Evolutionary conservation across 148 eudicot genomes (phyloP), one percentile per base, ranked within the genome.

Genomic region (Bassia scoparia): DNA sequence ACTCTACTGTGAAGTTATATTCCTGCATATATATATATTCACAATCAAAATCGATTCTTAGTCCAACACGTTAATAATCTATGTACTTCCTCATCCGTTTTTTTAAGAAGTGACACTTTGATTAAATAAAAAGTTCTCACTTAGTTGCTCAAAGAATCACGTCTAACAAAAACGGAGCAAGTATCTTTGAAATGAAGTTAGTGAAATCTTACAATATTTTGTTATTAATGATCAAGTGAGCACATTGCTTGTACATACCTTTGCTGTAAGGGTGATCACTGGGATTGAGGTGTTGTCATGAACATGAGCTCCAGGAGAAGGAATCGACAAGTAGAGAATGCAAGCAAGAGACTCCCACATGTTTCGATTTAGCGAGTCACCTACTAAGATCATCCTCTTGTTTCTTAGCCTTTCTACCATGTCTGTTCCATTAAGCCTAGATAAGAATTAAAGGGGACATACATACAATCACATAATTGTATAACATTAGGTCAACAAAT

Each of bases 281-380:
- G 83, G 68, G 15, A 54, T n/a, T 0, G 73, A 55, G 52, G 62
- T 71, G 5, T 74, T 17, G 38, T 74, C 77, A 37, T 76, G 17
- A 27, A 49, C 53, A 4, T 49, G 7, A 64, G 80, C 77, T 72
- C 46, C 35, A 59, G 81, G 75, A 13, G 84, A 30, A 56, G 81
- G 79, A 76, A 85, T 68, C 7, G 78, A 73, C 2, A 84, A 62
- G 33, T 81, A 81, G 5, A 86, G 74, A 34, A 83, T 82, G 49
- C 86, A 86, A 78, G 84, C 88, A 37, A 83, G 84, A 71, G 83
- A 86, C 58, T 85, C 84, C 83, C 83, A 85, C 74, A 80, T 84
- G 76, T 84, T 84, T 74, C 83, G 70, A 71, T 84, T 85, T 16
- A 85, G 64, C n/a, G 87, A 85, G 38, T 85, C 87, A 33, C 87